These are phyloP conservation scores for Gastrolobium bilobum DNA, from an alignment of 306 rosid genomes.

Conservation along the genomic window DNA sequence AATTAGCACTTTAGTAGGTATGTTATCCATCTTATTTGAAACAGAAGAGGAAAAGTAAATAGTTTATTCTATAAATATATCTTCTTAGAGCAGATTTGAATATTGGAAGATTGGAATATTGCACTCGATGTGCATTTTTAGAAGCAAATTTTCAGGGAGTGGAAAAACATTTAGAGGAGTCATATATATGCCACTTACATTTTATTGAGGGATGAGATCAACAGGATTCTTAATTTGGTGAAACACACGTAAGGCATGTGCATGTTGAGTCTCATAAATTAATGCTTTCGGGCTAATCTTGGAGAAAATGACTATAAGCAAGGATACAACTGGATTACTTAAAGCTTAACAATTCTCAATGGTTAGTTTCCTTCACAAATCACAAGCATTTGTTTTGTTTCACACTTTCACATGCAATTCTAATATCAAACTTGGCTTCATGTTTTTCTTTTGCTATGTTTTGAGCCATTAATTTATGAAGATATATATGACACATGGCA, in stretches of 20 bases:
- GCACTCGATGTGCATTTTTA: background rate
- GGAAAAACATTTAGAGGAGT: background rate
- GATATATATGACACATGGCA: background rate
- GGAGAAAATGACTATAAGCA: conserved; percentile 8
- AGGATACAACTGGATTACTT: background rate
- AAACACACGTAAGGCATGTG: conserved; percentile 49
- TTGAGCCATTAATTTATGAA: conserved; percentile 5
- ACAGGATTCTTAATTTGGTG: conserved; percentile 47
- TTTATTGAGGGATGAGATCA: conserved; percentile 25
- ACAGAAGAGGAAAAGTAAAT: background rate
- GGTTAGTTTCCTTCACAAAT: background rate
- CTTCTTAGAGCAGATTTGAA: background rate
- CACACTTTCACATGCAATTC: conserved; percentile 1
- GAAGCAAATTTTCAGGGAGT: background rate
- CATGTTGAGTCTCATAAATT: conserved; percentile 30
- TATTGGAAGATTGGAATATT: background rate
- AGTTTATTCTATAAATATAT: background rate
- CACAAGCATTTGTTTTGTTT: conserved; percentile 1
- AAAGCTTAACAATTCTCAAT: background rate
- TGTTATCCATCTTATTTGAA: background rate
- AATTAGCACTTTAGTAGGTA: background rate
- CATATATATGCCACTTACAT: conserved; percentile 22
- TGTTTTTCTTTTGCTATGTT: background rate
- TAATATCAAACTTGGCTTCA: background rate
- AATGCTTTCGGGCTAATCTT: conserved; percentile 25